Conservation (phyloP, 1,284 basidiomycete genomes). For the Cystobasidium slooffiae region DNA sequence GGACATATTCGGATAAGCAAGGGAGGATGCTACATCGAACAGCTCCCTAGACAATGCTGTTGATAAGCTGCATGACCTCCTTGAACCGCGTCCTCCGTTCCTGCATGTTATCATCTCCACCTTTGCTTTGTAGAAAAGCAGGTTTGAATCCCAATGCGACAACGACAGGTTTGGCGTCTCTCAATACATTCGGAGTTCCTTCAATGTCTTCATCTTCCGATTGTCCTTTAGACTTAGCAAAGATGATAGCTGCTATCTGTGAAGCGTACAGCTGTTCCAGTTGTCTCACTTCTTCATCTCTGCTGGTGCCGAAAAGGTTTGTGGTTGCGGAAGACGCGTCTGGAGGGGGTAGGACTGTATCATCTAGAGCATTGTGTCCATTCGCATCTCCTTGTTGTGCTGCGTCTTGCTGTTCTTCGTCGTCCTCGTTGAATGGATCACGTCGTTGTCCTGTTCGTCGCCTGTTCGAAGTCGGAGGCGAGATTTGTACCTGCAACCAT, state of each 20-base stretch:
- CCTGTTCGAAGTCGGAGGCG: constrained; percentile 22
- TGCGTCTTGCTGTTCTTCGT: constrained; percentile 4
- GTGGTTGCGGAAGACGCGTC: constrained; percentile 24
- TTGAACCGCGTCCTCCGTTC: constrained; percentile 13
- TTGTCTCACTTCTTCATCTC: constrained; percentile 18
- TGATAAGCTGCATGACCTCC: constrained; percentile 21
- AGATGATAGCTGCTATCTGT: constrained; percentile 39
- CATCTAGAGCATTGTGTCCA: neutral
- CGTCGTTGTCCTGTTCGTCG: constrained; percentile 15
- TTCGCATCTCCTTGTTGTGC: neutral
- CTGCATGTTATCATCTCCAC: constrained; percentile 8
- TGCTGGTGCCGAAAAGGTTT: constrained; percentile 29
- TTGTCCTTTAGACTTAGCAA: neutral
- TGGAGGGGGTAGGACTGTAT: constrained; percentile 30
- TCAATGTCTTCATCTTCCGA: neutral
- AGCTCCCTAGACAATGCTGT: neutral
- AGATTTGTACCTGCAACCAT: constrained; percentile 28
- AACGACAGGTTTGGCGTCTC: constrained; percentile 18
- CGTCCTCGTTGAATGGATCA: neutral
- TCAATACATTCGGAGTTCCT: neutral
- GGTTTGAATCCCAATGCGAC: constrained; percentile 35
- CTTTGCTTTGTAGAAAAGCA: constrained; percentile 31
- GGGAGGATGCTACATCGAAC: neutral
- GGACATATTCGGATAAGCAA: neutral
- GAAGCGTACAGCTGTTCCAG: constrained; percentile 29